Evolutionary conservation across 2,329 filamentous ascomycete species (phyloP).

Genomic region (Colletotrichum sp.): DNA sequence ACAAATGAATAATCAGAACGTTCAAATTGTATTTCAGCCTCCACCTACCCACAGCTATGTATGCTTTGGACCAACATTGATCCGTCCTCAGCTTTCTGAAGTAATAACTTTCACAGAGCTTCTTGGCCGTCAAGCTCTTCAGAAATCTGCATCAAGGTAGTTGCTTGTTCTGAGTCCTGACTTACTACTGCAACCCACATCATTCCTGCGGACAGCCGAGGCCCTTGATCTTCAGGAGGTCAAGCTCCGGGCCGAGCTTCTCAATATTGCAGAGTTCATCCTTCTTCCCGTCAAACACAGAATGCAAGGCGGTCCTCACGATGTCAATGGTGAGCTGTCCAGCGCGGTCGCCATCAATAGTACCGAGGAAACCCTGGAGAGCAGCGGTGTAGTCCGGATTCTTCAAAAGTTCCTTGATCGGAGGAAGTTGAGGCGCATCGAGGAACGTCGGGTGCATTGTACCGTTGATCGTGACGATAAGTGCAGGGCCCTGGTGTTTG

Average conservation of each 20-base stretch:
- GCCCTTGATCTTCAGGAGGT: neutral
- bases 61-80: neutral
- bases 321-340: neutral
- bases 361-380: neutral
- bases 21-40: neutral
- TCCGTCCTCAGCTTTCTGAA: neutral
- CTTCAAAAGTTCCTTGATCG: neutral
- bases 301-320: neutral
- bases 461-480: conserved; percentile 28
- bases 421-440: conserved; percentile 22
- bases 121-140: neutral
- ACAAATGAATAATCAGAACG: neutral
- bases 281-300: neutral
- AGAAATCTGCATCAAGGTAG: neutral
- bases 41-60: neutral
- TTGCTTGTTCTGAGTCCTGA: neutral
- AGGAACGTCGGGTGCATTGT: conserved; percentile 35
- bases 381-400: neutral
- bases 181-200: neutral
- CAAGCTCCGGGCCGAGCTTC: neutral
- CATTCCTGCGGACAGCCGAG: neutral
- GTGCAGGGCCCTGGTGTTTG: conserved; percentile 26
- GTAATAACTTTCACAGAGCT: neutral
- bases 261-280: neutral
- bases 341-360: neutral